Percentiles rank a stretch among this genome's conserved stretches.
phyloP scores from a whole-genome alignment of 2,329 filamentous ascomycete species.

The Cercospora nicotianae region DNA sequence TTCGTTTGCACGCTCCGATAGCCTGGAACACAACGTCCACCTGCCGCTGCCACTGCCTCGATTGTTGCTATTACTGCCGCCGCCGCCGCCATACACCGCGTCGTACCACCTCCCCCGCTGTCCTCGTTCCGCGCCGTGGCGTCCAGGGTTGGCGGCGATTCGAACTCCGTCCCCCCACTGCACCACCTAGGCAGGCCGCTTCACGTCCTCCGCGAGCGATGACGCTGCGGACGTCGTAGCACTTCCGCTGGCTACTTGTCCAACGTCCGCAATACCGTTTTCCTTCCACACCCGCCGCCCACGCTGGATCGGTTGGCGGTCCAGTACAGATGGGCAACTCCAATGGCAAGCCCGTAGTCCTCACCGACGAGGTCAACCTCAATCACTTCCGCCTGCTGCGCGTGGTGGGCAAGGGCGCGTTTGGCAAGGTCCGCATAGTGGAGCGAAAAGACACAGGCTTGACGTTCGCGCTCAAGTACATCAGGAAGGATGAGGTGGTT shows the following conservation, averaged over 20 bases:
- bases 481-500: slow-evolving; percentile 98
- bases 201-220: slow-evolving; percentile 12
- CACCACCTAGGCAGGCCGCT: not conserved
- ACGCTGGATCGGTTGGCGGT: not conserved
- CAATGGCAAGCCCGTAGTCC: slow-evolving; percentile 88
- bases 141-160: not conserved
- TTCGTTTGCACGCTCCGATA: not conserved
- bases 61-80: not conserved
- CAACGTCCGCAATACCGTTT: not conserved
- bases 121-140: not conserved
- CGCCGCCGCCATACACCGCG: not conserved
- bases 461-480: slow-evolving; percentile 96
- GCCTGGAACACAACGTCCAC: slow-evolving; percentile 1
- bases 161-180: not conserved
- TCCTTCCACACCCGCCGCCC: not conserved
- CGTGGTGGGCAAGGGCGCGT: slow-evolving; percentile 95
- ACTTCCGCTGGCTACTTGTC: not conserved
- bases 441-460: slow-evolving; percentile 93
- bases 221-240: slow-evolving; percentile 8
- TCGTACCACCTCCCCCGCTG: not conserved
- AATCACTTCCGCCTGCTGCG: slow-evolving; percentile 95
- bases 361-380: slow-evolving; percentile 94
- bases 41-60: slow-evolving; percentile 1
- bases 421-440: slow-evolving; percentile 98
- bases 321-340: slow-evolving; percentile 76